Base-by-base conservation (phyloP, 352 stramenopile genomes). In the Aphanomyces invadans region DNA sequence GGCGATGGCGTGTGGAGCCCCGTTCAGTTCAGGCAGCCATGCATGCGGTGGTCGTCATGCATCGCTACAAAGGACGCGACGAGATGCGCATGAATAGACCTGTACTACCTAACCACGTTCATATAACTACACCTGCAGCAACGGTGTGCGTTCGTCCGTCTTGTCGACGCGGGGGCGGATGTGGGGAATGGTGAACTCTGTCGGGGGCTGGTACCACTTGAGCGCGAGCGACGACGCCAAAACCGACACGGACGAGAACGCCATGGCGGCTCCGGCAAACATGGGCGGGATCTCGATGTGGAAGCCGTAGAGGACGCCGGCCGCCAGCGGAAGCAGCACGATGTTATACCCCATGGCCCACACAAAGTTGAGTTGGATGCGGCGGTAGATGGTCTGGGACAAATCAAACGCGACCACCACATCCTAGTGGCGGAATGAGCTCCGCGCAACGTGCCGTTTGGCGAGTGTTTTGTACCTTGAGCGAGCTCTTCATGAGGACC, bases 321-420 rank as follows among this genome's bases (percentile, higher is more conserved):
- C 97, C 15, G 97, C 95, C 11, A 99, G 62, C 2, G 97, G 97
- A 29, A 99, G 98, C 36, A 96, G 80, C 63, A 99, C 73, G 19
- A 89, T 84, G 76, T 99, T 99, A 87, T 99, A 99, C 25, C 94
- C 84, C 17, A 99, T 78, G 0, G 97, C 96, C 95, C 95, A 99
- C 29, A 98, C 75, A 73, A 99, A 99, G 77, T 99, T 99, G 33
- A 98, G 74, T 9, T 88, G 76, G 68, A 99, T 99, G 63, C 97
- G 85, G 67, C 91, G 85, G 76, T 98, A 99, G 51, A 99, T 98
- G 2, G 83, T 92, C 33, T 89, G 85, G 31, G 93, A 95, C 48
- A 99, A 84, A 76, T 99, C 83, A 17, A 99, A 80, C 25, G 97
- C 95, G 9, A 92, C 93, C 68, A 98, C 91, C n/a, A 99, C 91